A percentile compares a stretch with the other conserved stretches of the same genome.
Conservation (phyloP, 768 basidiomycete species). For the Cubamyces lactineus region DNA sequence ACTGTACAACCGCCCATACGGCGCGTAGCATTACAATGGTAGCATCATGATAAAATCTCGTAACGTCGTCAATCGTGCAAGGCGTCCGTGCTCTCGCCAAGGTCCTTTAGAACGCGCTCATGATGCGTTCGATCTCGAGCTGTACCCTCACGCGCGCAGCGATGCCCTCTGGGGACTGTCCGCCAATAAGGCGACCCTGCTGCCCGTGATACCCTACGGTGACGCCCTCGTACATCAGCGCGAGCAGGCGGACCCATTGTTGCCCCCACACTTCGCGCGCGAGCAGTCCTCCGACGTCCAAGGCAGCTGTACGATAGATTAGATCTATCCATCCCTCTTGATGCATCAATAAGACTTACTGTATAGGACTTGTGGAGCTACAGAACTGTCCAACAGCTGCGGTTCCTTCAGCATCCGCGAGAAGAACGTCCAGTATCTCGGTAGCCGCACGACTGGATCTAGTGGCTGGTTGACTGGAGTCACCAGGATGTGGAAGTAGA, state of each 20-base stretch:
- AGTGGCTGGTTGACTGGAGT: slow-evolving; percentile 45
- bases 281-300: slow-evolving; percentile 70
- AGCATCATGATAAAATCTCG: background rate
- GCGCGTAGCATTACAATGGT: slow-evolving; percentile 4
- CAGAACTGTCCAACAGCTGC: slow-evolving; percentile 53
- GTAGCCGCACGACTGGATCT: slow-evolving; percentile 58
- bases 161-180: slow-evolving; percentile 58
- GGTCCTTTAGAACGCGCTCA: slow-evolving; percentile 33
- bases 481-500: slow-evolving; percentile 77
- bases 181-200: slow-evolving; percentile 55
- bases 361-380: slow-evolving; percentile 70
- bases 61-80: background rate
- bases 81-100: background rate
- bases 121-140: slow-evolving; percentile 67
- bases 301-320: slow-evolving; percentile 49
- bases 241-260: slow-evolving; percentile 78
- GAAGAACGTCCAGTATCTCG: slow-evolving; percentile 75
- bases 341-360: slow-evolving; percentile 44
- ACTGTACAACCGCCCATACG: background rate
- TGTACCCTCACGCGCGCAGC: slow-evolving; percentile 67
- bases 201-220: slow-evolving; percentile 54
- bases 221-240: slow-evolving; percentile 63
- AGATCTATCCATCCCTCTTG: slow-evolving; percentile 13
- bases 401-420: slow-evolving; percentile 60
- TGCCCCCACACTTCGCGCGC: slow-evolving; percentile 70